Percentiles rank a stretch among this genome's conserved stretches.
phyloP scores from a whole-genome alignment of 805 yeast species.

The Myxozyma kluyveri region DNA sequence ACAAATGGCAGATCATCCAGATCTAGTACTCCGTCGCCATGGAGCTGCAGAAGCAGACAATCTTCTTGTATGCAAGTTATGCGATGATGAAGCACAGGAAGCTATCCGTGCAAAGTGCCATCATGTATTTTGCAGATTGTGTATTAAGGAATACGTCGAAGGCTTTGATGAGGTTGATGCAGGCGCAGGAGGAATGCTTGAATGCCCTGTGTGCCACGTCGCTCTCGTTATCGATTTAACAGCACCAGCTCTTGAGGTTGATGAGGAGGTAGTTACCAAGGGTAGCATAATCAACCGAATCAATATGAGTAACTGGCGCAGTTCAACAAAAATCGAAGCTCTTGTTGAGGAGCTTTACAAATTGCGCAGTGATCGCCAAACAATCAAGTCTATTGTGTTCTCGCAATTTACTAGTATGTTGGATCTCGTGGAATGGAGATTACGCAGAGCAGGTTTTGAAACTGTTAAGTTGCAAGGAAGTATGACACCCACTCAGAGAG shows the following conservation, averaged over 20 bases:
- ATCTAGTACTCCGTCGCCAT: constrained; percentile 75
- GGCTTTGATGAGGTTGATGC: constrained; percentile 51
- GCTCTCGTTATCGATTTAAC: constrained; percentile 85
- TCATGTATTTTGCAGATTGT: constrained; percentile 88
- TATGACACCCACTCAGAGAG: constrained; percentile 95
- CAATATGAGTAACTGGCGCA: constrained; percentile 79
- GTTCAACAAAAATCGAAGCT: constrained; percentile 96
- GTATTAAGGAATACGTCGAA: constrained; percentile 86
- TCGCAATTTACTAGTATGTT: constrained; percentile 97
- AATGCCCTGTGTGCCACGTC: constrained; percentile 96
- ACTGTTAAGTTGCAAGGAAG: constrained; percentile 94
- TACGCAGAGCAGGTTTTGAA: constrained; percentile 89
- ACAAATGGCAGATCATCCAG: constrained; percentile 98
- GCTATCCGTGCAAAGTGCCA: constrained; percentile 93
- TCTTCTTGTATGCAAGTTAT: constrained; percentile 76
- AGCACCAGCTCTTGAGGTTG: constrained; percentile 73
- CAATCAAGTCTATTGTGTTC: constrained; percentile 93
- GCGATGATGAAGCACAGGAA: constrained; percentile 98
- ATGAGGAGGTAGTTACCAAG: constrained; percentile 52
- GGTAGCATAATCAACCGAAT: constrained; percentile 80
- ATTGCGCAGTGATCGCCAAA: constrained; percentile 77
- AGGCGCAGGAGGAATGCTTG: constrained; percentile 47
- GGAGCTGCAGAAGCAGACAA: constrained; percentile 43
- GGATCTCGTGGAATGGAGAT: constrained; percentile 93
- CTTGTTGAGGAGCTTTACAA: constrained; percentile 88